phyloP scores from a whole-genome alignment of 441 rosid genomes.

The Melastoma candidum region DNA sequence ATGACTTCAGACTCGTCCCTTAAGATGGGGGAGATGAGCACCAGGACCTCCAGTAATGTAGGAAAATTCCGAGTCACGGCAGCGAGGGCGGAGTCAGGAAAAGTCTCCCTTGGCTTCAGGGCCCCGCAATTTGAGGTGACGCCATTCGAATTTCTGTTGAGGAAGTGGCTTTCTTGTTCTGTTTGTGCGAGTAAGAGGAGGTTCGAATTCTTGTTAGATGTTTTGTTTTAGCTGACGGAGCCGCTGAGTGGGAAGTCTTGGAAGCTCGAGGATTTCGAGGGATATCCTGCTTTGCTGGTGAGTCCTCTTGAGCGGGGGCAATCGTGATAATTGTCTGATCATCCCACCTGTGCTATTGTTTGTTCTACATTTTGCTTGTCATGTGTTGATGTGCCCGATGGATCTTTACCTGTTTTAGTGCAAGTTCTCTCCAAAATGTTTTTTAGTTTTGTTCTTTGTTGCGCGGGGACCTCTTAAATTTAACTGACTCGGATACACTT shows the following conservation, averaged over 20 bases:
- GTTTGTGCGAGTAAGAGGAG: neutral
- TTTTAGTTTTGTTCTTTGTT: too few relatives aligned
- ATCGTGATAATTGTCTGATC: too few relatives aligned
- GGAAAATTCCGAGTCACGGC: constrained; percentile 44
- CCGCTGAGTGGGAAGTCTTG: constrained; percentile 69
- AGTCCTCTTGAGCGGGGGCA: too few relatives aligned
- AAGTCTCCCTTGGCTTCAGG: constrained; percentile 48
- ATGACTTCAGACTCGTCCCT: too few relatives aligned
- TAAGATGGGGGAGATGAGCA: constrained; percentile 21
- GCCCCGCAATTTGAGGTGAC: constrained; percentile 59
- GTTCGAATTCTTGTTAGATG: constrained; percentile 6
- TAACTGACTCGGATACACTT: too few relatives aligned
- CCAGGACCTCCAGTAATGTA: constrained; percentile 18
- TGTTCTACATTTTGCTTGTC: too few relatives aligned
- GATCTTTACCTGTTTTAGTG: too few relatives aligned
- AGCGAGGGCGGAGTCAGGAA: constrained; percentile 51
- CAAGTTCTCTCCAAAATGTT: too few relatives aligned
- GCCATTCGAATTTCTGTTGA: neutral
- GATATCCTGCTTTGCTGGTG: constrained; percentile 71
- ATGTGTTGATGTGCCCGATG: too few relatives aligned
- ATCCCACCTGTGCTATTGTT: too few relatives aligned
- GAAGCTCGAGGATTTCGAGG: constrained; percentile 68
- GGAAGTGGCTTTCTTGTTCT: neutral
- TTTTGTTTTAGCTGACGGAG: constrained; percentile 44
- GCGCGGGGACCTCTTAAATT: too few relatives aligned